phyloP scores from a whole-genome alignment of 495 filamentous ascomycete genomes.

The Darksidea phi region DNA sequence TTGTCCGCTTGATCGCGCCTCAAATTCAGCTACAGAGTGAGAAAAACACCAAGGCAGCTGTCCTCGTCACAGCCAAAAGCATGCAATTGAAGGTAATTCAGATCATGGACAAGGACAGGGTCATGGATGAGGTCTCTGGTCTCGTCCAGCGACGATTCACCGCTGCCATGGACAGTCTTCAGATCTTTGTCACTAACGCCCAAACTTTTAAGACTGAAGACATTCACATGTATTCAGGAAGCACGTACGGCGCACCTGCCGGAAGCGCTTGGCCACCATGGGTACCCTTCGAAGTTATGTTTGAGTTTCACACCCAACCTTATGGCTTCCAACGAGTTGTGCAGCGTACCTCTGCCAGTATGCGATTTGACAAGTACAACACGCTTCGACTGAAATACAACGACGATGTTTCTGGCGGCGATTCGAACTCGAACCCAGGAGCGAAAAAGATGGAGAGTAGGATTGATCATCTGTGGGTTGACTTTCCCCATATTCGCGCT shows the following conservation, averaged over 20 bases:
- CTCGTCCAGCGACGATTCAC: slow-evolving; percentile 91
- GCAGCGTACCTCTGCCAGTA: slow-evolving; percentile 86
- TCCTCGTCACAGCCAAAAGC: slow-evolving; percentile 89
- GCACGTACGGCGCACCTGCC: slow-evolving; percentile 80
- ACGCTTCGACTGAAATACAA: slow-evolving; percentile 96
- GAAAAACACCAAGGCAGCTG: slow-evolving; percentile 89
- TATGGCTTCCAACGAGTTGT: slow-evolving; percentile 96
- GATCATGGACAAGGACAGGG: slow-evolving; percentile 93
- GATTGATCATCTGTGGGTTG: slow-evolving; percentile 93
- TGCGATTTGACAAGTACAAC: slow-evolving; percentile 98
- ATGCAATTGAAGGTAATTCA: slow-evolving; percentile 97
- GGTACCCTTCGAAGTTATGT: slow-evolving; percentile 97
- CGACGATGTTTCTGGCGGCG: slow-evolving; percentile 75
- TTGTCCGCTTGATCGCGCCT: slow-evolving; percentile 89
- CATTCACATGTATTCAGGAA: slow-evolving; percentile 89
- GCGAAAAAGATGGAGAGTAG: slow-evolving; percentile 66
- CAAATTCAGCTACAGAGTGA: slow-evolving; percentile 98
- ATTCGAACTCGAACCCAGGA: slow-evolving; percentile 41
- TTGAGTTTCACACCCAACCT: slow-evolving; percentile 86
- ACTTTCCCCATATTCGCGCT: slow-evolving; percentile 88
- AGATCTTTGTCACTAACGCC: slow-evolving; percentile 94
- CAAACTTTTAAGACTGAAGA: slow-evolving; percentile 77
- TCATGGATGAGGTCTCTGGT: slow-evolving; percentile 89
- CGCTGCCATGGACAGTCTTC: slow-evolving; percentile 90
- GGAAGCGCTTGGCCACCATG: slow-evolving; percentile 93